Percentiles rank a stretch among this genome's conserved stretches.
phyloP scores from a whole-genome alignment of 2,329 filamentous ascomycete genomes.

The Nothophoma quercina region DNA sequence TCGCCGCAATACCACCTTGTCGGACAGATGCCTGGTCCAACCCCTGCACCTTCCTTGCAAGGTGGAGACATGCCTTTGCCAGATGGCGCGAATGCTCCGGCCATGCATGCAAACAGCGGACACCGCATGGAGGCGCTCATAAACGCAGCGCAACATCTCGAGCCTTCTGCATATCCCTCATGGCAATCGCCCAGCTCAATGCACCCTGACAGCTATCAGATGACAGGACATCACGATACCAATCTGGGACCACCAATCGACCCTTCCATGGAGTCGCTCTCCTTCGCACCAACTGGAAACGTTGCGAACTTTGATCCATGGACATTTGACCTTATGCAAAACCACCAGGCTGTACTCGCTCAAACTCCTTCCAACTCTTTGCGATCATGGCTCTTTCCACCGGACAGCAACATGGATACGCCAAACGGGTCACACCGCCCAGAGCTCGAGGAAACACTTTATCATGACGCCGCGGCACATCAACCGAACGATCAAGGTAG shows the following conservation, averaged over 20 bases:
- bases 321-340: conserved; percentile 49
- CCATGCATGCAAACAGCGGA: conserved; percentile 30
- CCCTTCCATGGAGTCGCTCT: conserved; percentile 47
- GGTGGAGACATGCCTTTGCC: conserved; percentile 11
- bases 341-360: conserved; percentile 46
- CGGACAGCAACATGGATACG: conserved; percentile 40
- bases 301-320: conserved; percentile 48
- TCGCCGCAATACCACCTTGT: conserved; percentile 20
- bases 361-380: conserved; percentile 47
- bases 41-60: conserved; percentile 16
- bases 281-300: conserved; percentile 45
- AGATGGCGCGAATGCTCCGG: conserved; percentile 4
- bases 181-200: conserved; percentile 39
- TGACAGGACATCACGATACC: conserved; percentile 39
- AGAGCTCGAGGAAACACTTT: conserved; percentile 42
- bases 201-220: conserved; percentile 29
- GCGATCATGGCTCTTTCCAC: conserved; percentile 48
- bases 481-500: conserved; percentile 38
- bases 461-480: conserved; percentile 35
- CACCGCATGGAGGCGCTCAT: conserved; percentile 49
- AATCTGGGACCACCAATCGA: conserved; percentile 48
- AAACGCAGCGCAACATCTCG: conserved; percentile 48
- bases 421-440: conserved; percentile 40
- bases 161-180: conserved; percentile 41
- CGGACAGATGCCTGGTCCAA: conserved; percentile 13